These are phyloP conservation scores for Epichloe gansuensis DNA, from an alignment of 2,329 filamentous ascomycete species.

Conservation along the genomic window DNA sequence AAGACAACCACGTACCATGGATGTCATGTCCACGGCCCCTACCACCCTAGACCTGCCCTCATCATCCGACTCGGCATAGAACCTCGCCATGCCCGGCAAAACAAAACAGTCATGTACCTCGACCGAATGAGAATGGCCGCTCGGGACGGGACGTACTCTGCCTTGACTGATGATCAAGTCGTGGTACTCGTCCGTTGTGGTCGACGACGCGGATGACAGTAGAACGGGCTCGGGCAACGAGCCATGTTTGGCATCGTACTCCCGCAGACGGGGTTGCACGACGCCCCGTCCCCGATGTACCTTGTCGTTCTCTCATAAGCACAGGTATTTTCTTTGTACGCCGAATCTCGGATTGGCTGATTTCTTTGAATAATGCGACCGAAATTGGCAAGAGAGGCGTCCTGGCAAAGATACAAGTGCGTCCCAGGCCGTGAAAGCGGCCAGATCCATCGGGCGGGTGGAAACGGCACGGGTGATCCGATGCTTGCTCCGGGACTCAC, in stretches of 20 bases:
- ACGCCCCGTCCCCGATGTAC: no score
- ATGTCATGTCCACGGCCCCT: slow-evolving; percentile 49
- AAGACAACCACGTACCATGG: slow-evolving; percentile 49
- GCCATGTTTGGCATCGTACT: slow-evolving; percentile 31
- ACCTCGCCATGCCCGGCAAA: slow-evolving; percentile 26
- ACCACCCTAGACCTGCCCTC: slow-evolving; percentile 2
- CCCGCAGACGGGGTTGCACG: no score
- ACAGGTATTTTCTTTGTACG: no score
- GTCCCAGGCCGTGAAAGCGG: no score
- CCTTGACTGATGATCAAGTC: slow-evolving; percentile 24
- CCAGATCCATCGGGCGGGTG: no score
- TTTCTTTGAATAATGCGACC: no score
- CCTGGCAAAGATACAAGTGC: no score
- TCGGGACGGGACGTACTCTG: slow-evolving; percentile 57
- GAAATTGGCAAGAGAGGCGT: no score
- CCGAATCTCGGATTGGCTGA: no score
- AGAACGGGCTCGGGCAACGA: slow-evolving; percentile 24
- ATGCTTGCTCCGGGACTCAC: no score
- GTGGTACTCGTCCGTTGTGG: slow-evolving; percentile 16
- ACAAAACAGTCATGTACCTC: slow-evolving; percentile 62
- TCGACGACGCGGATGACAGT: slow-evolving; percentile 13
- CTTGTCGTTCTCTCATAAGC: no score
- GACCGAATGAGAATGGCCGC: slow-evolving; percentile 66
- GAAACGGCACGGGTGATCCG: no score
- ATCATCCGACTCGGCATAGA: slow-evolving; percentile 16